Conservation (phyloP, 129 eudicot genomes). For the Lactuca saligna region DNA sequence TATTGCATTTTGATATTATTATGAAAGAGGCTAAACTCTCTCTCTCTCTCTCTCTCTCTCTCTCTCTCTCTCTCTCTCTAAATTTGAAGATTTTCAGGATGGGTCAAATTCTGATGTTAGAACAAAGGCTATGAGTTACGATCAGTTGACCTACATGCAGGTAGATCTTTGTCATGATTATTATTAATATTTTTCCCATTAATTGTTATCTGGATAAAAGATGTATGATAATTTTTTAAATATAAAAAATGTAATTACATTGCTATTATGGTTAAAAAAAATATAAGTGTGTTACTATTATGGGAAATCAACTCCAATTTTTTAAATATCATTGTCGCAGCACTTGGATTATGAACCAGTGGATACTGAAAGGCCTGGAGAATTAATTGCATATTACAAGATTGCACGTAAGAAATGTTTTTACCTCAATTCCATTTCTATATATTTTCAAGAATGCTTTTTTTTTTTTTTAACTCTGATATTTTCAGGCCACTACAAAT, state of each 20-base stretch:
- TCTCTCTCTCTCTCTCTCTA: background rate
- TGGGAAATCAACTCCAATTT: slow-evolving; percentile 4
- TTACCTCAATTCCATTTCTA: background rate
- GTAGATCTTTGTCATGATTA: slow-evolving; percentile 31
- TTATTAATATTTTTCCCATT: background rate
- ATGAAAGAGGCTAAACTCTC: background rate
- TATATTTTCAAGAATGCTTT: background rate
- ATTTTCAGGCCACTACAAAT: slow-evolving; percentile 87
- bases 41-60: background rate
- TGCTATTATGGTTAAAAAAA: background rate
- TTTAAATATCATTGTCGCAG: slow-evolving; percentile 30
- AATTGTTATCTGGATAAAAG: background rate
- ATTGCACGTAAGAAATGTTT: slow-evolving; percentile 72
- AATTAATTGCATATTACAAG: slow-evolving; percentile 90
- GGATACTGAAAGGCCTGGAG: slow-evolving; percentile 89
- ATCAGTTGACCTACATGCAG: slow-evolving; percentile 90
- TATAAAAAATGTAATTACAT: background rate
- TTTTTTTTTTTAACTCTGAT: slow-evolving; percentile 11
- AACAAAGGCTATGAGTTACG: slow-evolving; percentile 72
- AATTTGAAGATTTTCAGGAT: slow-evolving; percentile 47
- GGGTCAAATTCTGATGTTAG: slow-evolving; percentile 78
- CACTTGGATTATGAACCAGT: slow-evolving; percentile 85
- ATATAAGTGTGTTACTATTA: background rate
- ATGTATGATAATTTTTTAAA: background rate
- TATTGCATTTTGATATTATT: background rate